Conservation (phyloP, 345 rosid genomes). For the Crucihimalaya himalaica region DNA sequence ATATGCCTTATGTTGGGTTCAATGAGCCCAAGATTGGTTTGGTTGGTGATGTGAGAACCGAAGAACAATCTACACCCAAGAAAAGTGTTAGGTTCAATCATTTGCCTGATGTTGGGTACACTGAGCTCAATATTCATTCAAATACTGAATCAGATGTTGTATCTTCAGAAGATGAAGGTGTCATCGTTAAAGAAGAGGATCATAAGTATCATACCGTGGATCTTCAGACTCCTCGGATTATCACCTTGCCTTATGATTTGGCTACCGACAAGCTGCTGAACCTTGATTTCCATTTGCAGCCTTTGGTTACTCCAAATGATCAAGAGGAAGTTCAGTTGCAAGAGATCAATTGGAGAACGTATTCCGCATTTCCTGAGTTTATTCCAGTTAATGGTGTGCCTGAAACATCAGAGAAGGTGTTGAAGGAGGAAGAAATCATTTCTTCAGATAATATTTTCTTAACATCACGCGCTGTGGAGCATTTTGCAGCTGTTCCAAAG, state of each 20-base stretch:
- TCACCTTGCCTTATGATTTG: slow-evolving; percentile 42
- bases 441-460: slow-evolving; percentile 29
- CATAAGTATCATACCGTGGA: slow-evolving; percentile 35
- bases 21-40: slow-evolving; percentile 50
- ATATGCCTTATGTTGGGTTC: slow-evolving; percentile 55
- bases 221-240: slow-evolving; percentile 42
- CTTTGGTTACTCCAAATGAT: slow-evolving; percentile 14
- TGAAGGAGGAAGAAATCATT: slow-evolving; percentile 33
- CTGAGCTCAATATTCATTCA: slow-evolving; percentile 66
- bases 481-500: slow-evolving; percentile 6
- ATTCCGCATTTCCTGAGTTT: slow-evolving; percentile 9
- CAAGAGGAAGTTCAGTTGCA: slow-evolving; percentile 6
- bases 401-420: slow-evolving; percentile 26
- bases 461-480: slow-evolving; percentile 20
- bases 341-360: neutral
- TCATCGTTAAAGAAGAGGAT: slow-evolving; percentile 25
- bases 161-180: slow-evolving; percentile 15
- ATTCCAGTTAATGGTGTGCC: slow-evolving; percentile 6
- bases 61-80: slow-evolving; percentile 33
- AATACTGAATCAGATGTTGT: slow-evolving; percentile 49
- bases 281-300: slow-evolving; percentile 37
- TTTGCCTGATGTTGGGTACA: slow-evolving; percentile 66
- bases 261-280: slow-evolving; percentile 51
- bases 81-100: slow-evolving; percentile 41
- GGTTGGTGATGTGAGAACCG: slow-evolving; percentile 31